Conservation (phyloP, 2,329 filamentous ascomycete genomes). For the Pestalotiopsis sp. region DNA sequence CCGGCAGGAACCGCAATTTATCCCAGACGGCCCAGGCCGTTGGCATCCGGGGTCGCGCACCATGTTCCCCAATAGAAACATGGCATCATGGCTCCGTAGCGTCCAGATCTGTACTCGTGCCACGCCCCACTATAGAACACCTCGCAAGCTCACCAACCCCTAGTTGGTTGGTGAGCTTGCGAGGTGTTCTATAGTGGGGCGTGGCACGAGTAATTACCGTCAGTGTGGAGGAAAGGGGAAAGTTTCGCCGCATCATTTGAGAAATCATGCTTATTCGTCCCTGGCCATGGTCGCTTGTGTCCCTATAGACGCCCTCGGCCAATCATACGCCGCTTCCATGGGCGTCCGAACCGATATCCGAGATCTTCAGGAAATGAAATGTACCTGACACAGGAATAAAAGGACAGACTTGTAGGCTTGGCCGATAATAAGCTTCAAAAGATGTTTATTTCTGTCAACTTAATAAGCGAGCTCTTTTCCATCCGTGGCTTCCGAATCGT, state of each 20-base stretch:
- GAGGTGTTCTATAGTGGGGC: no score
- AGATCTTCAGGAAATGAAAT: neutral
- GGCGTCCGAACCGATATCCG: neutral
- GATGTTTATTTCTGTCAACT: neutral
- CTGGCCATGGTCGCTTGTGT: neutral
- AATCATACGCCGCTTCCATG: neutral
- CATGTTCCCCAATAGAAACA: neutral
- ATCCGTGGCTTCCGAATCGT: neutral
- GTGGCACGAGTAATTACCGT: no score
- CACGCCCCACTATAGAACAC: no score
- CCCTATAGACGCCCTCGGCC: neutral
- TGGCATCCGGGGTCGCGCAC: neutral
- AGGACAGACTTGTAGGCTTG: neutral
- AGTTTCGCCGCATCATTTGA: neutral
- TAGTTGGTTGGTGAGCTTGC: no score
- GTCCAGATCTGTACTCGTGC: neutral
- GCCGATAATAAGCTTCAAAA: neutral
- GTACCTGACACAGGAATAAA: neutral
- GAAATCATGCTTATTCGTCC: neutral
- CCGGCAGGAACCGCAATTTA: slow-evolving; percentile 11
- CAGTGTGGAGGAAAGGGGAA: neutral
- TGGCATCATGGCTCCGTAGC: neutral
- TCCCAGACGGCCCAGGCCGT: slow-evolving; percentile 10
- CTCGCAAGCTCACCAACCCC: no score
- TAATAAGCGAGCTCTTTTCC: neutral